These are phyloP conservation scores for Pisolithus marmoratus DNA, from an alignment of 768 basidiomycete genomes.

Conservation along the genomic window DNA sequence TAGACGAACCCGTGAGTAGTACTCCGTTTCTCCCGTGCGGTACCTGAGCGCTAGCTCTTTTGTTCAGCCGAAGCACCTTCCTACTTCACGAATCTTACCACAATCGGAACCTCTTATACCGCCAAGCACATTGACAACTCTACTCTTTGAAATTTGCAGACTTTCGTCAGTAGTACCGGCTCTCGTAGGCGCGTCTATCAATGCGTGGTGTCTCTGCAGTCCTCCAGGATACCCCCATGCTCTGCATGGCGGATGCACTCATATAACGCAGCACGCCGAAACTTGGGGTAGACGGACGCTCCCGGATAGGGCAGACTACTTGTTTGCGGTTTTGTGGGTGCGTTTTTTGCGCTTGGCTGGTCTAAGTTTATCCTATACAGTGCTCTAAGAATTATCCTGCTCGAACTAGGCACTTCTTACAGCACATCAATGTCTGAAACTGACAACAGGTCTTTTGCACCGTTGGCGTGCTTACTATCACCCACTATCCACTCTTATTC, in stretches of 20 bases:
- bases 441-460: conserved; percentile 84
- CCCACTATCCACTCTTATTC: conserved; percentile 80
- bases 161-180: conserved; percentile 72
- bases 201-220: conserved; percentile 46
- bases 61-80: conserved; percentile 55
- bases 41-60: conserved; percentile 2
- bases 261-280: not conserved
- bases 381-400: not conserved
- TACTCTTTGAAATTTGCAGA: conserved; percentile 68
- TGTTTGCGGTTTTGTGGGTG: conserved; percentile 71
- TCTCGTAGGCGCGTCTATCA: conserved; percentile 57
- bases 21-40: not conserved
- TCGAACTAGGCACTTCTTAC: conserved; percentile 70
- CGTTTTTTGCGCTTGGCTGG: conserved; percentile 11
- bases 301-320: conserved; percentile 57
- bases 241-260: conserved; percentile 2
- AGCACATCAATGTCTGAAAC: conserved; percentile 80
- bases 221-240: conserved; percentile 33
- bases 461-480: conserved; percentile 93
- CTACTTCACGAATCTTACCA: conserved; percentile 59
- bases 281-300: conserved; percentile 30
- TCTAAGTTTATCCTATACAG: not conserved
- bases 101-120: conserved; percentile 47
- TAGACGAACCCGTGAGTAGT: conserved; percentile 63
- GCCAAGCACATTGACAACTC: conserved; percentile 42